These are phyloP conservation scores for Anisodus tanguticus DNA, from an alignment of 257 asterid genomes.

Conservation along the genomic window DNA sequence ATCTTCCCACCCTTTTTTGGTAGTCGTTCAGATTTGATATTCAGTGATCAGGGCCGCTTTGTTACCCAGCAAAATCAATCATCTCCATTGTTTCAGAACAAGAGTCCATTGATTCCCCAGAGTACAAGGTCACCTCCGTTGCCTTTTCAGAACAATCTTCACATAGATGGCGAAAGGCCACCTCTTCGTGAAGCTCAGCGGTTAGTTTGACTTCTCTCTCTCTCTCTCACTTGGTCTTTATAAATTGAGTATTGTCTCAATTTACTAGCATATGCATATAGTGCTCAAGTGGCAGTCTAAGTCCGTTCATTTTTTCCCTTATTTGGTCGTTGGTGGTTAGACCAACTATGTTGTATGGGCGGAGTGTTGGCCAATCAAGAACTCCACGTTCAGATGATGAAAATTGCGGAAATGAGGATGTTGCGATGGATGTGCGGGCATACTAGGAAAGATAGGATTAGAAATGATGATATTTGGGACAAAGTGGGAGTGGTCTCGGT, in stretches of 20 bases:
- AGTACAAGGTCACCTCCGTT: constrained; percentile 48
- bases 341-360: too few species aligned
- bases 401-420: too few species aligned
- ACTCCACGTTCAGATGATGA: too few species aligned
- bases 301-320: neutral
- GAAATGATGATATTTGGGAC: too few species aligned
- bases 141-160: constrained; percentile 48
- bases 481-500: too few species aligned
- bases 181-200: constrained; percentile 41
- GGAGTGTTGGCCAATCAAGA: too few species aligned
- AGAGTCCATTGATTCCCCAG: constrained; percentile 38
- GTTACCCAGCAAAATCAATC: constrained; percentile 49
- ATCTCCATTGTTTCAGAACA: constrained; percentile 50
- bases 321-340: too few species aligned
- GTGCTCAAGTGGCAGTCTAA: neutral
- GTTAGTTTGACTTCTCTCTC: constrained; percentile 48
- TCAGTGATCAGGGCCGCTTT: constrained; percentile 40
- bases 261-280: neutral
- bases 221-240: too few species aligned
- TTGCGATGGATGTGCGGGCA: too few species aligned
- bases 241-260: neutral
- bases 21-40: constrained; percentile 47
- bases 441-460: too few species aligned
- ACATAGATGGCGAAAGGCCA: constrained; percentile 43
- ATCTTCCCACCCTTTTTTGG: constrained; percentile 35